Conservation (phyloP, 1,284 basidiomycete genomes). For the Schizophyllum commune region DNA sequence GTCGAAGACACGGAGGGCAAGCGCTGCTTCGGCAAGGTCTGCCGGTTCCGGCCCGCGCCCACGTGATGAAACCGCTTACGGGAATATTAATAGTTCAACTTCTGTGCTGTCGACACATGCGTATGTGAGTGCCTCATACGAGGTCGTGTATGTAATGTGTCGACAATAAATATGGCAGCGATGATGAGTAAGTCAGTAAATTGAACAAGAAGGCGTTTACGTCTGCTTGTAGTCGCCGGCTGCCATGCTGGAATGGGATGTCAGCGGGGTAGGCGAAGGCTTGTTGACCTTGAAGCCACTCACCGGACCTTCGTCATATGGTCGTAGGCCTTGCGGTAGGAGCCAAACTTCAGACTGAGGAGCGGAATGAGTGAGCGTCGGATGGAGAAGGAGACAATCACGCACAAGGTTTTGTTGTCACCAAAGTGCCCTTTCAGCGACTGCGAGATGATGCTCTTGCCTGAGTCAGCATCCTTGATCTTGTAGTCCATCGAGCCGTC, state of each 20-base stretch:
- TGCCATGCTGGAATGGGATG: background rate
- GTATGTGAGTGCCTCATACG: too few species aligned
- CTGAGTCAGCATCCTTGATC: conserved; percentile 1
- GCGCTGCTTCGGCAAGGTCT: too few species aligned
- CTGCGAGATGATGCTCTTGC: background rate
- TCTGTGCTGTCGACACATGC: too few species aligned
- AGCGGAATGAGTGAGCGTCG: background rate
- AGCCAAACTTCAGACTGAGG: conserved; percentile 3
- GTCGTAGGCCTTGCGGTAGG: background rate
- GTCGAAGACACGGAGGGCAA: too few species aligned
- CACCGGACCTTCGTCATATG: conserved; percentile 5
- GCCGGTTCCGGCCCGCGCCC: too few species aligned
- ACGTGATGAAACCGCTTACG: too few species aligned
- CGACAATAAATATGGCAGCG: background rate
- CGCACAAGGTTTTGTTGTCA: background rate
- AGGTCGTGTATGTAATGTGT: background rate
- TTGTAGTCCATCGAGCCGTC: background rate
- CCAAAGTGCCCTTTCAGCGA: background rate
- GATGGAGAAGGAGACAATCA: background rate
- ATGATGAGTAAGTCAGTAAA: background rate
- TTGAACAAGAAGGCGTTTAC: background rate
- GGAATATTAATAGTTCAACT: too few species aligned
- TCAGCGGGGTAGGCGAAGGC: conserved; percentile 9
- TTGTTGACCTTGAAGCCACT: conserved; percentile 7
- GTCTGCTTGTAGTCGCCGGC: background rate